Conservation (phyloP, 1,284 basidiomycete species). For the Malassezia nana region DNA sequence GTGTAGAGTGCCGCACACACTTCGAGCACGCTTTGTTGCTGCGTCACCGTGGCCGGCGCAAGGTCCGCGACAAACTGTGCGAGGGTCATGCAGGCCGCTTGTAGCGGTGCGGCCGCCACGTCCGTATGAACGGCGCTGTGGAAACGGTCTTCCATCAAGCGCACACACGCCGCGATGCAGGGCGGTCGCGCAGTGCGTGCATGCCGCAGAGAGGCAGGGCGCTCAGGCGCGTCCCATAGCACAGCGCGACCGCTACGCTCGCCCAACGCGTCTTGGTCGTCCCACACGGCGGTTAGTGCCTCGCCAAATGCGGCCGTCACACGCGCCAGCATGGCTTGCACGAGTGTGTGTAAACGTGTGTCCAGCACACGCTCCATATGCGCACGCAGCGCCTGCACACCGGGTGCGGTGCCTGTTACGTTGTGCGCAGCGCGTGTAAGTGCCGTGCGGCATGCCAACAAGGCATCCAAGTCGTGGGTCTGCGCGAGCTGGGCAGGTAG, state of each 20-base stretch:
- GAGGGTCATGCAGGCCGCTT: background rate
- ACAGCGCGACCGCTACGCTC: background rate
- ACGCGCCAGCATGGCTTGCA: constrained; percentile 3
- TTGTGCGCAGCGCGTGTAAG: background rate
- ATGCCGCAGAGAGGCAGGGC: background rate
- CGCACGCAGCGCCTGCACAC: background rate
- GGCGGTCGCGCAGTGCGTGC: background rate
- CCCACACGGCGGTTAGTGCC: background rate
- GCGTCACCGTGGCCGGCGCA: background rate
- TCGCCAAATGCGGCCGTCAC: background rate
- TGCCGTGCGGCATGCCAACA: background rate
- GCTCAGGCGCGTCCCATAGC: background rate
- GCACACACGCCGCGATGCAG: background rate
- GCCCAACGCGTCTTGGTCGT: background rate
- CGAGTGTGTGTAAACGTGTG: background rate
- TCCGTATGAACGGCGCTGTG: background rate
- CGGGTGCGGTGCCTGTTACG: background rate
- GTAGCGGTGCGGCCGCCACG: background rate
- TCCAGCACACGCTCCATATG: constrained; percentile 2
- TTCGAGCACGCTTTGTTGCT: background rate
- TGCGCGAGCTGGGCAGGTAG: background rate
- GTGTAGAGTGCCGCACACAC: constrained; percentile 2
- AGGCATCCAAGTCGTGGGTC: constrained; percentile 1
- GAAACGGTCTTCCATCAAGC: background rate
- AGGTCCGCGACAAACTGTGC: background rate